These are phyloP conservation scores for Phytophthora agathidicida DNA, from an alignment of 352 stramenopile genomes.

Conservation along the genomic window DNA sequence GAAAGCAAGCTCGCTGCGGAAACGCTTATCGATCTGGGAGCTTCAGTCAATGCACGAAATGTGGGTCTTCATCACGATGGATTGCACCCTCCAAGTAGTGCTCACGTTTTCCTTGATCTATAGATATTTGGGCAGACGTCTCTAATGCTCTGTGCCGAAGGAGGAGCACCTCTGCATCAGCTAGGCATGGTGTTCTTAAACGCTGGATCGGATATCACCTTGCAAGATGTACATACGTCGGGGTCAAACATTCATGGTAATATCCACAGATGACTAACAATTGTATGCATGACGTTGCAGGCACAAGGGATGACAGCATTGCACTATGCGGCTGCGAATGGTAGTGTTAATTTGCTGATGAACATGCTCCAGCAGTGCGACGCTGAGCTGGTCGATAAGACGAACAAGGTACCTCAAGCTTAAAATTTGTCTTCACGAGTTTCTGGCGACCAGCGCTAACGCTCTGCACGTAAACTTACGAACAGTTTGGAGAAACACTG, in stretches of 20 bases:
- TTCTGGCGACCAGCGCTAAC: neutral
- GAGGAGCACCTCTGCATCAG: slow-evolving; percentile 60
- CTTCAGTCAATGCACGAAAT: slow-evolving; percentile 71
- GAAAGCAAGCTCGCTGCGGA: slow-evolving; percentile 62
- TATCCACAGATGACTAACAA: neutral
- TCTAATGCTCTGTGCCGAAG: slow-evolving; percentile 74
- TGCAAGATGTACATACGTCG: slow-evolving; percentile 57
- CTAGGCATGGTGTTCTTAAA: slow-evolving; percentile 82
- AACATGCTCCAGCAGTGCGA: slow-evolving; percentile 75
- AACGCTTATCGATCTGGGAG: slow-evolving; percentile 76
- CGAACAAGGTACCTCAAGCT: slow-evolving; percentile 63
- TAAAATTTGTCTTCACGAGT: neutral
- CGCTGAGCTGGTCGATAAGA: slow-evolving; percentile 53
- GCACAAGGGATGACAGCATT: slow-evolving; percentile 73
- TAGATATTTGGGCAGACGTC: slow-evolving; percentile 80
- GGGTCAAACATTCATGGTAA: neutral
- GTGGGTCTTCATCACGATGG: slow-evolving; percentile 28
- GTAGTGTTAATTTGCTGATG: slow-evolving; percentile 64
- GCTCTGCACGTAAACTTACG: neutral
- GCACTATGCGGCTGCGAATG: slow-evolving; percentile 66
- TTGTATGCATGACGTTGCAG: slow-evolving; percentile 26
- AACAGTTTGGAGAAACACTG: slow-evolving; percentile 65
- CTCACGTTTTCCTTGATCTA: neutral
- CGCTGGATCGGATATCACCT: slow-evolving; percentile 54
- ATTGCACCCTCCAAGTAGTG: neutral